These are phyloP conservation scores for Volvox africanus DNA, from an alignment of 139 green algal species.

Conservation along the genomic window DNA sequence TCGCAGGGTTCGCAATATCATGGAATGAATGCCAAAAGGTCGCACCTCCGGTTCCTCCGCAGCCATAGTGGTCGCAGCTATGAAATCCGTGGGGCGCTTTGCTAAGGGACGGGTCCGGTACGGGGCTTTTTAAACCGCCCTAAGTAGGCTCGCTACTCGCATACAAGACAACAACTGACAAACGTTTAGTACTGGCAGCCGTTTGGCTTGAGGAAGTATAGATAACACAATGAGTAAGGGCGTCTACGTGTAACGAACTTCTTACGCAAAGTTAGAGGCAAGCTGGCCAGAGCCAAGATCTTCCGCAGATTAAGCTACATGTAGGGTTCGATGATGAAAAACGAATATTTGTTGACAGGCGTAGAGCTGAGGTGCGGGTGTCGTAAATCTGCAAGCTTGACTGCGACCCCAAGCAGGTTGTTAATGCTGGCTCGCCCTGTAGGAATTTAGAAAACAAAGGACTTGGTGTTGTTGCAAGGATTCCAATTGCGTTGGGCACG, in stretches of 20 bases:
- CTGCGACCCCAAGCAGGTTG: background rate
- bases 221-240: background rate
- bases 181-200: too few relatives aligned
- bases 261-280: background rate
- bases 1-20: background rate
- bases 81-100: background rate
- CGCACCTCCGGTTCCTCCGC: constrained; percentile 3
- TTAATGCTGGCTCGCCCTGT: background rate
- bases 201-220: too few relatives aligned
- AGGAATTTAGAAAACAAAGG: constrained; percentile 5
- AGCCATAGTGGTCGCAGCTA: background rate
- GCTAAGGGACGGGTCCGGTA: background rate
- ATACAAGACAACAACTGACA: background rate
- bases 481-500: background rate
- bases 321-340: background rate
- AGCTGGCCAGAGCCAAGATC: background rate
- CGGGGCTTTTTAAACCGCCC: background rate
- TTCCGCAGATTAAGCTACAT: background rate
- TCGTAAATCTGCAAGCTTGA: background rate
- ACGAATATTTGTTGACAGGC: background rate
- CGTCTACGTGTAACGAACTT: background rate
- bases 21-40: background rate
- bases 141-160: background rate
- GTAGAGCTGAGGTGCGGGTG: constrained; percentile 25
- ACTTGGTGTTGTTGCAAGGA: background rate